Base-by-base conservation (phyloP, 2,329 filamentous ascomycete genomes). In the Neurospora sp. region DNA sequence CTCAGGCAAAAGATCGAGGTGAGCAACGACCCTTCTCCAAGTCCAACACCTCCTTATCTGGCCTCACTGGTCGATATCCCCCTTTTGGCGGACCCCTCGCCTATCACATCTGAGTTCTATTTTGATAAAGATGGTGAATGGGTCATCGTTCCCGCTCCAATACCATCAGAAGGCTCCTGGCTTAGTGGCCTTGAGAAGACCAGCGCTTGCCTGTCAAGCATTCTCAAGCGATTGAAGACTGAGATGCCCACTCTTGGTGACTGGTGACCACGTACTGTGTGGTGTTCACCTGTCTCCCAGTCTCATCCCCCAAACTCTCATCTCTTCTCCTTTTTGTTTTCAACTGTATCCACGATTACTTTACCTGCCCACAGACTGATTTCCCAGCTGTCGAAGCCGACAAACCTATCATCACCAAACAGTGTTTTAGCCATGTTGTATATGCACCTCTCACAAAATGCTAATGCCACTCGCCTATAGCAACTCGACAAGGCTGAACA, bases 1-100 rank as follows among this genome's bases (percentile, higher is more conserved):
- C 82, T 88, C 73, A 84, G 84, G 77, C 82, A 87, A 77, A 81
- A 87, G 76, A 86, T 86, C 73, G 84, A 88, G 84, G 87, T 89
- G 79, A 85, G 86, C 81, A 71, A 71, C 68, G 73, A 69, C 70
- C 62, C 67, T 65, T 28, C 38, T 70, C 71, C 68, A 72, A 74
- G 8, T 67, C 33, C 67, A 66, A 66, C 66, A 38, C 72, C 69
- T 36, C 69, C 70, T 19, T 72, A 71, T 67, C 37, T 69, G 46
- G 41, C 38, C 11, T 71, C 46, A 17, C 12, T 28, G 52, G 52
- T 17, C 52, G 28, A n/a, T 62, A 36, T 28, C 28, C 52, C 23
- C 28, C 52, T 62, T 36, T 62, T n/a, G 52, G 12, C 52, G 15
- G 28, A 15, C 28, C 28, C 28, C 52, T 62, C 52, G 23, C 52